Evolutionary conservation across 176 grass and related monocot species (phyloP), one percentile per base, ranked within the genome.

Genomic region (Musa acuminata): DNA sequence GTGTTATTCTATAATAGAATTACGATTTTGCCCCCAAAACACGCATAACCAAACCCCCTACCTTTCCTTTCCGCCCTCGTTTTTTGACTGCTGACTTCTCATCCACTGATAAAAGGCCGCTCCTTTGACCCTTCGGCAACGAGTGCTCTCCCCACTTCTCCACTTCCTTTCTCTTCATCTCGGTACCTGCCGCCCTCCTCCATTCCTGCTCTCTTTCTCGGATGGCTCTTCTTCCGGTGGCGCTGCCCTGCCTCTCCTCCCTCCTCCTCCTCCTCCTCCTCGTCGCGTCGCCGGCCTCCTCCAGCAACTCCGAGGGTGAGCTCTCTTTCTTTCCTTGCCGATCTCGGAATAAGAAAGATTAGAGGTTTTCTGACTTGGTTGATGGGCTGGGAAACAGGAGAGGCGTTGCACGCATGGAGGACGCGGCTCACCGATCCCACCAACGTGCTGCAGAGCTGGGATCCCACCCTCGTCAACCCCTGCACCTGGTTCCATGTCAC

Each of bases 401-500:
- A 90, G 68, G 95, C 90, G 73, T 75, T 98, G 73, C 87, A 89
- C 77, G 88, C 95, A 69, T 84, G 93, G 77, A 88, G 88, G 53
- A 52, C 85, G 71, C 79, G 85, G 72, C 84, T 98, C 22, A 71
- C 63, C n/a, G 95, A 98, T 69, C 95, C 95, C 63, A 93, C 85
- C 85, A 89, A 89, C 83, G 95, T 91, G 49, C 85, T 98, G 72
- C 86, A 98, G 87, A 98, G 95, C 84, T 98, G 95, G 95, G 86
- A 98, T 63, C 90, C 95, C 50, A 91, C 78, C 77, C 90, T 98
- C 81, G 88, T 98, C 69, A 93, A 93, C 78, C 86, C 95, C 67
- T 98, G 95, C 86, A 98, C 95, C 84, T 98, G 95, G 95, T 98
- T 98, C 79, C 95, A 98, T 74, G 72, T 93, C 84, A 93, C 95